Evolutionary conservation across 2,329 filamentous ascomycete species (phyloP).

Genomic region (Didymella segeticola): DNA sequence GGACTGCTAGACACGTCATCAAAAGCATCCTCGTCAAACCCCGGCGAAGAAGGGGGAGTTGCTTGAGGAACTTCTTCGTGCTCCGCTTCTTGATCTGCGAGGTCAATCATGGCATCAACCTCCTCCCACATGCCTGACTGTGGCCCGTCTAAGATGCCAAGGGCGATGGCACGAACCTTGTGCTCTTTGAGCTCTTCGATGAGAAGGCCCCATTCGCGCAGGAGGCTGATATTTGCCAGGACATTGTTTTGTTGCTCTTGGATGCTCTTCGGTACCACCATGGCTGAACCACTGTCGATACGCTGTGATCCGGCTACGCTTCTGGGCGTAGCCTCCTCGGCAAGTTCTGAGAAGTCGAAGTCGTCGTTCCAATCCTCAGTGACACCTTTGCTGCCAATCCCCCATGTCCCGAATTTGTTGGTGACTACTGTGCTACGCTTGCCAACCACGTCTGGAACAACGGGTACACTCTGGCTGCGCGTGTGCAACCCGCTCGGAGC

Average conservation of each 20-base stretch:
- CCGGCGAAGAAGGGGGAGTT: conserved; percentile 63
- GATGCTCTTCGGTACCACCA: conserved; percentile 81
- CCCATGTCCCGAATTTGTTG: conserved; percentile 84
- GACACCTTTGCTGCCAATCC: conserved; percentile 76
- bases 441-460: conserved; percentile 65
- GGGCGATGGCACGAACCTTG: conserved; percentile 71
- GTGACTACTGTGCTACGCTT: conserved; percentile 62
- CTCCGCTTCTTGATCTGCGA: conserved; percentile 73
- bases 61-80: conserved; percentile 62
- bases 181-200: conserved; percentile 85
- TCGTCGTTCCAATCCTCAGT: conserved; percentile 92
- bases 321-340: conserved; percentile 47
- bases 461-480: conserved; percentile 81
- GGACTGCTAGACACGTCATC: conserved; percentile 58
- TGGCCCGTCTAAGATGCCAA: conserved; percentile 68
- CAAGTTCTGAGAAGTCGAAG: conserved; percentile 74
- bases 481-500: conserved; percentile 73
- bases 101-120: conserved; percentile 83
- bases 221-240: conserved; percentile 81
- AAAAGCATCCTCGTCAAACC: conserved; percentile 65
- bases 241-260: conserved; percentile 83
- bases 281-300: conserved; percentile 56
- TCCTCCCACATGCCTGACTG: conserved; percentile 74
- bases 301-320: conserved; percentile 48
- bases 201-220: conserved; percentile 78